Evolutionary conservation across 1,284 basidiomycete species (phyloP), one percentile per base, ranked within the genome.

Genomic region (Malassezia obtusa): DNA sequence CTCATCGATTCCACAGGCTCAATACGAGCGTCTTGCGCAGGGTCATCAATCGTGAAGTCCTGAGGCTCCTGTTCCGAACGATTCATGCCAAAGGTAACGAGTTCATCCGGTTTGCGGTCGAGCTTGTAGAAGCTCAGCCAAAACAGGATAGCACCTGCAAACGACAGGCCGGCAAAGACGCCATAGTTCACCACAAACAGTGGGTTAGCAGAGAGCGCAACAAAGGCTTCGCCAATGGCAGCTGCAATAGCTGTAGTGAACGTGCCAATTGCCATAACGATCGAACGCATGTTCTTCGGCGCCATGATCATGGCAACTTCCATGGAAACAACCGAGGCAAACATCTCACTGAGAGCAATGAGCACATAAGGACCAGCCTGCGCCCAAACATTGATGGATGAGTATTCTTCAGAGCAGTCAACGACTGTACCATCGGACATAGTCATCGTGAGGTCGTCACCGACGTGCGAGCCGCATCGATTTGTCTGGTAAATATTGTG

Each of bases 281-380:
- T 66, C 28, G 73, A 75, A 8, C 73, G 65, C 76, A 77, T 75
- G 55, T 68, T 72, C 53, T 65, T 71, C 49, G 76, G 76, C 9
- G 76, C 75, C 61, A 75, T 89, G 55, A 84, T 87, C 77, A 86
- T 89, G n/a, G 87, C 88, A 71, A 89, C 89, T 74, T 91, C 88
- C 61, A 78, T 67, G 47, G 76, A 75, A 17, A 87, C 89, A 75
- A 91, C 87, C 9, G 84, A 86, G 0, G 87, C 86, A 49, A 91
- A 80, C 68, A 91, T 87, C 77, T 79, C 78, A 17, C 76, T 77
- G 44, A 77, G 49, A 35, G 77, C 78, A 19, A 78, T 76, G n/a
- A 79, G 61, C 21, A 73, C 60, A 69, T 76, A 77, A 10, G 77
- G 65, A 7, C 77, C 77, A n/a, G 76, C 64, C 63, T 77, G 77